A percentile compares a stretch with the other conserved stretches of the same genome.
phyloP scores from a whole-genome alignment of 2,329 filamentous ascomycete genomes.

The Pseudocercospora pini-densiflorae region DNA sequence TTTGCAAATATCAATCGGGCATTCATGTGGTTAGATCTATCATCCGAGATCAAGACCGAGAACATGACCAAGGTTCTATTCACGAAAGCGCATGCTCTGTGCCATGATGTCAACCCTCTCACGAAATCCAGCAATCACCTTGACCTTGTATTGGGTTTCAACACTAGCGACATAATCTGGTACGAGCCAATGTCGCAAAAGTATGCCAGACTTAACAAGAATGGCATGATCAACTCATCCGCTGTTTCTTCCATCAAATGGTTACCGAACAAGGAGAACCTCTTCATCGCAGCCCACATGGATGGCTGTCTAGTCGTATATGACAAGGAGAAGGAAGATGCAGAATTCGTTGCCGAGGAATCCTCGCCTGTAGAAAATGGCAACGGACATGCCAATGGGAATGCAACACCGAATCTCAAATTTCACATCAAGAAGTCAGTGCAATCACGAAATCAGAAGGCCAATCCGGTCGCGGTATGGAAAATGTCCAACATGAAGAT shows the following conservation, averaged over 20 bases:
- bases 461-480: constrained; percentile 91
- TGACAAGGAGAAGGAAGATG: constrained; percentile 96
- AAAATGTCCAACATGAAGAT: constrained; percentile 89
- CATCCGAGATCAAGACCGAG: constrained; percentile 77
- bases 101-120: constrained; percentile 85
- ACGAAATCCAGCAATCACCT: constrained; percentile 82
- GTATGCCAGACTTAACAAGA: constrained; percentile 95
- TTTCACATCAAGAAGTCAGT: constrained; percentile 88
- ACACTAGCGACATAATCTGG: constrained; percentile 96
- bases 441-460: constrained; percentile 89
- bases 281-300: constrained; percentile 90
- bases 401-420: constrained; percentile 29
- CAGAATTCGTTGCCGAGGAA: constrained; percentile 71
- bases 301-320: constrained; percentile 92
- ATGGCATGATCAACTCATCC: constrained; percentile 85
- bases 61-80: constrained; percentile 96
- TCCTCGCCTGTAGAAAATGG: constrained; percentile 36
- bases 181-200: constrained; percentile 97
- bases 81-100: constrained; percentile 92
- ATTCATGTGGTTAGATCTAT: constrained; percentile 94
- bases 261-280: constrained; percentile 91
- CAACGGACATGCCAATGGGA: constrained; percentile 30
- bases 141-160: constrained; percentile 94
- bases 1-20: constrained; percentile 97
- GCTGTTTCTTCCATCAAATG: constrained; percentile 87